Evolutionary conservation across 768 basidiomycete genomes (phyloP).

Genomic region (Boletales sp.): DNA sequence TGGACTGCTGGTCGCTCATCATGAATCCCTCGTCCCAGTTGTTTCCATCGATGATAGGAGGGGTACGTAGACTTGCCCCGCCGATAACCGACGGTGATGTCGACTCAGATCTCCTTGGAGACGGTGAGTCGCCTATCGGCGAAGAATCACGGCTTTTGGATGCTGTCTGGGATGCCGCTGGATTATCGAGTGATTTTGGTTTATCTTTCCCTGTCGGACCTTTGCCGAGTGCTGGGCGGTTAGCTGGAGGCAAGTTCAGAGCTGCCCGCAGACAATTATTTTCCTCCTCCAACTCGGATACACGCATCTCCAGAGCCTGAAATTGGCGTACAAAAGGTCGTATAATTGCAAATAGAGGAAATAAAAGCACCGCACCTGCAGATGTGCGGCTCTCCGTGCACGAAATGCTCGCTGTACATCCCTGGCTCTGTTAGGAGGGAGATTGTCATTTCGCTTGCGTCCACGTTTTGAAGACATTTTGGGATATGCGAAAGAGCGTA

Average conservation of each 20-base stretch:
- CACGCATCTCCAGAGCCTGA: constrained; percentile 79
- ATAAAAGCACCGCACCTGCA: constrained; percentile 53
- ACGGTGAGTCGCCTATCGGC: constrained; percentile 52
- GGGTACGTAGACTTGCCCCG: constrained; percentile 26
- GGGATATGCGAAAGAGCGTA: constrained; percentile 8
- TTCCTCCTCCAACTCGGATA: constrained; percentile 81
- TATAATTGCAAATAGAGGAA: constrained; percentile 39
- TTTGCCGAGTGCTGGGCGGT: constrained; percentile 69
- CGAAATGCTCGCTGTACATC: constrained; percentile 90
- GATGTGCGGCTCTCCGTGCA: constrained; percentile 82
- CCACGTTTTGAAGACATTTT: constrained; percentile 84
- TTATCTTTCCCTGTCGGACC: constrained; percentile 88
- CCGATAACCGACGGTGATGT: constrained; percentile 33
- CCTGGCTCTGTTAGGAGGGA: constrained; percentile 67
- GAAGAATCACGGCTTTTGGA: constrained; percentile 65
- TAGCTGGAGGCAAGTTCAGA: constrained; percentile 70
- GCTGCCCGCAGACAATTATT: constrained; percentile 69
- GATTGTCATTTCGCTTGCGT: constrained; percentile 68
- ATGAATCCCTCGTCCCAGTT: constrained; percentile 59
- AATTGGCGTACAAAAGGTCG: constrained; percentile 27
- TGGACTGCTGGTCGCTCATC: constrained; percentile 42
- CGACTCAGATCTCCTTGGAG: constrained; percentile 37
- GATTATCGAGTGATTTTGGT: constrained; percentile 49
- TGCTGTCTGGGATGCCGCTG: constrained; percentile 32
- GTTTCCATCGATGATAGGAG: constrained; percentile 47